Base-by-base conservation (phyloP, 73 alveolate species). In the Symbiodinium pilosum region DNA sequence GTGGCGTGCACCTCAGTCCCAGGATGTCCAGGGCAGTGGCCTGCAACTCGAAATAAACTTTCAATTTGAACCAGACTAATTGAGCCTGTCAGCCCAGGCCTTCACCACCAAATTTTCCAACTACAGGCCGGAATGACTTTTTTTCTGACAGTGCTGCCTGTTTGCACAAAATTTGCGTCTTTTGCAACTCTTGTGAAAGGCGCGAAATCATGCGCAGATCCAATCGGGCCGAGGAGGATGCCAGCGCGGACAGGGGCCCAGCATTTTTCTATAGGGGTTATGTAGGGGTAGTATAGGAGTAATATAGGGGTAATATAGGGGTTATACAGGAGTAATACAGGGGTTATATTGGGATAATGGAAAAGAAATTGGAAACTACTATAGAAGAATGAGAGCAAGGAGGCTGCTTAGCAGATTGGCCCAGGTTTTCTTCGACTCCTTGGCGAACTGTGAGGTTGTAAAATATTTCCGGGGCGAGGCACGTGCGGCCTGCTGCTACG, bases 391-490 rank as follows among this genome's bases (percentile, higher is more conserved):
- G n/a, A n/a, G n/a, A n/a, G n/a, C n/a, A n/a, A n/a, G n/a, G n/a
- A n/a, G n/a, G n/a, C n/a, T n/a, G 59, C 59, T 47, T 14, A 47
- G 59, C 14, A 47, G 59, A 47, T 47, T 14, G 59, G 6, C 59
- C 59, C 14, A 89, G 96, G 96, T 89, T 30, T 89, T 89, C 87
- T 89, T 64, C 75, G 96, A 89, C 44, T 89, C 96, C 52, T 69
- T 89, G 87, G 96, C 96, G 42, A 89, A 89, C 87, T 89, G 96
- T 52, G 96, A 89, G 84, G 75, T 89, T 20, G 96, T 89, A 40
- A 89, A 89, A 52, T 89, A 89, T 52, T 89, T 89, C 77, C 96
- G 44, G 54, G 96, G 96, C 6, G 96, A 89, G 96, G 96, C n/a
- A 51, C 20, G 20, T 28, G 69, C n/a, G 26, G 43, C 71, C 39